Evolutionary conservation across 2,329 filamentous ascomycete species (phyloP), one percentile per base, ranked within the genome.

Genomic region (Aplosporella prunicola): DNA sequence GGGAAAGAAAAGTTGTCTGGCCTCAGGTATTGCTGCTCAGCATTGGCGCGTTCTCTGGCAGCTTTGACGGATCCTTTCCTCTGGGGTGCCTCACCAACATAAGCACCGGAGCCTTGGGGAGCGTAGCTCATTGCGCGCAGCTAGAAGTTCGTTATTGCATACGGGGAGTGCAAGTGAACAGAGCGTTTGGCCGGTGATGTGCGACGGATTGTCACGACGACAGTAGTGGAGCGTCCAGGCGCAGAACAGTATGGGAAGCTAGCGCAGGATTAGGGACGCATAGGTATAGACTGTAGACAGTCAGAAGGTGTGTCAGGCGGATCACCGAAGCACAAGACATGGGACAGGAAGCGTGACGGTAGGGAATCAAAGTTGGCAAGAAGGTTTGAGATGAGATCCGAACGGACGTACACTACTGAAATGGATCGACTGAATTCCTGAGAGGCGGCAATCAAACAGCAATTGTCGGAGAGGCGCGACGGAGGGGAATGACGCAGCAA

Each of bases 111-210:
- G 44, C 51, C 40, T 40, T 51, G 53, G 32, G 51, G 47, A 46
- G 57, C 52, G 52, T 58, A 53, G 49, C 54, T 60, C 58, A 61
- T 61, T 40, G 31, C 31, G 45, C 51, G 56, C 48, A 34, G 25
- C 33, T 45, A 23, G 16, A 35, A 41, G 42, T 40, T 35, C 53
- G 55, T 32, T 58, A 42, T 24, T 55, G 52, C 43, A 45, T 48
- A 36, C 36, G 42, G 45, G 31, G 42, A 42, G 53, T n/a, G n/a
- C n/a, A n/a, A n/a, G n/a, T n/a, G n/a, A n/a, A n/a, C n/a, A n/a
- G n/a, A n/a, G n/a, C n/a, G n/a, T n/a, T 24, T 58, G 54, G 50
- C 56, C 51, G 23, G 45, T 39, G 50, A 50, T 51, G 45, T 55
- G 57, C 53, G 58, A 52, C 34, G 27, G 15, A 30, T 30, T 13